phyloP scores from a whole-genome alignment of 331 rosid species.

The Acacia pycnantha region DNA sequence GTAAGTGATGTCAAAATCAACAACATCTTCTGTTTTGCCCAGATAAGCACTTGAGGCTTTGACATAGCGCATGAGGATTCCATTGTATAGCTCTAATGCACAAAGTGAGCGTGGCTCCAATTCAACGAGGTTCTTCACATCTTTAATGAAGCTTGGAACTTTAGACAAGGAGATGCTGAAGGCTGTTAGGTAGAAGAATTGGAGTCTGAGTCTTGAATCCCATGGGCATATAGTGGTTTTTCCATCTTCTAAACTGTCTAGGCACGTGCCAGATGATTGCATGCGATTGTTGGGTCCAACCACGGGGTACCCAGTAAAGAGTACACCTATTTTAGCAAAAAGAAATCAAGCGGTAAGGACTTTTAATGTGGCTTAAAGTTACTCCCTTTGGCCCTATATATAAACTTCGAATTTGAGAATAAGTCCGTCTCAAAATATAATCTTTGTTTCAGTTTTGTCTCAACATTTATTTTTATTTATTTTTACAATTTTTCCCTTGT shows the following conservation, averaged over 20 bases:
- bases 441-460: too few species aligned
- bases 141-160: slow-evolving; percentile 47
- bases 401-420: too few species aligned
- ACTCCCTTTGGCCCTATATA: too few species aligned
- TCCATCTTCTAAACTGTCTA: slow-evolving; percentile 30
- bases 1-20: slow-evolving; percentile 56
- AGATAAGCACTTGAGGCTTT: slow-evolving; percentile 55
- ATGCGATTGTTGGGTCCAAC: slow-evolving; percentile 49
- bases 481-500: too few species aligned
- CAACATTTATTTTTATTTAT: too few species aligned
- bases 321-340: slow-evolving; percentile 23
- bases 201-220: slow-evolving; percentile 41
- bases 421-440: too few species aligned
- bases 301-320: slow-evolving; percentile 50
- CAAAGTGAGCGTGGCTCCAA: slow-evolving; percentile 59
- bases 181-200: slow-evolving; percentile 46
- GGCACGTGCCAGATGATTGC: slow-evolving; percentile 61
- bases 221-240: slow-evolving; percentile 32
- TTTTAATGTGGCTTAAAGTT: not conserved
- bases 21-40: slow-evolving; percentile 49
- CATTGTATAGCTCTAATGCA: slow-evolving; percentile 48
- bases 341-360: not conserved
- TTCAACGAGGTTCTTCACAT: slow-evolving; percentile 55
- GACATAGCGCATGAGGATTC: slow-evolving; percentile 66
- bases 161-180: slow-evolving; percentile 42